A percentile compares a stretch with the other conserved stretches of the same genome.
Evolutionary conservation across 2,329 filamentous ascomycete genomes (phyloP).

Genomic region (Mycosphaerella sp.): DNA sequence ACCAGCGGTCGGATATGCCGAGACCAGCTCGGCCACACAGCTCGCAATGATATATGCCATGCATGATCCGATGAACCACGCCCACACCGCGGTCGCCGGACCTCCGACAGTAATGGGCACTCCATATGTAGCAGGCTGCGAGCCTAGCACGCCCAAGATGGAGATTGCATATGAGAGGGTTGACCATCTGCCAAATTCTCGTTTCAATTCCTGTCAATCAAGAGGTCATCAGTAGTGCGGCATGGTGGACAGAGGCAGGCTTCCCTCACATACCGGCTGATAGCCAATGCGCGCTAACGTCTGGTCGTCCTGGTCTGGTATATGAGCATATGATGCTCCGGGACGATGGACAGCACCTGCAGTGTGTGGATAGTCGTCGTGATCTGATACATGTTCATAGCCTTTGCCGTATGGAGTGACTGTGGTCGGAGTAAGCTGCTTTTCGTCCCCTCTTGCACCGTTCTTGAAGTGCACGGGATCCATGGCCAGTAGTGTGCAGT

Average conservation of each 20-base stretch:
- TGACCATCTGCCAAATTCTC: conserved; percentile 61
- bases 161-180: conserved; percentile 61
- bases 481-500: conserved; percentile 7
- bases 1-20: conserved; percentile 59
- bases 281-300: conserved; percentile 57
- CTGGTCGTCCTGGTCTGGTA: conserved; percentile 51
- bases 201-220: conserved; percentile 48
- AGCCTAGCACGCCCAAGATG: conserved; percentile 58
- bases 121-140: conserved; percentile 57
- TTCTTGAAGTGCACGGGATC: conserved; percentile 9
- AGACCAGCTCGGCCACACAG: conserved; percentile 60
- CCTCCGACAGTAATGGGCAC: conserved; percentile 54
- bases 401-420: conserved; percentile 2
- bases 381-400: neutral
- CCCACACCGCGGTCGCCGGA: conserved; percentile 59
- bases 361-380: neutral
- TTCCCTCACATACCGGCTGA: conserved; percentile 46
- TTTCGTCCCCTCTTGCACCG: conserved; percentile 7
- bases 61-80: conserved; percentile 57
- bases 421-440: conserved; percentile 4
- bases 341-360: neutral
- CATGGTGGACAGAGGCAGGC: neutral
- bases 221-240: conserved; percentile 14
- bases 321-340: conserved; percentile 8
- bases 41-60: conserved; percentile 60